Base-by-base conservation (phyloP, 2,329 filamentous ascomycete species). In the Biscogniauxia marginata region DNA sequence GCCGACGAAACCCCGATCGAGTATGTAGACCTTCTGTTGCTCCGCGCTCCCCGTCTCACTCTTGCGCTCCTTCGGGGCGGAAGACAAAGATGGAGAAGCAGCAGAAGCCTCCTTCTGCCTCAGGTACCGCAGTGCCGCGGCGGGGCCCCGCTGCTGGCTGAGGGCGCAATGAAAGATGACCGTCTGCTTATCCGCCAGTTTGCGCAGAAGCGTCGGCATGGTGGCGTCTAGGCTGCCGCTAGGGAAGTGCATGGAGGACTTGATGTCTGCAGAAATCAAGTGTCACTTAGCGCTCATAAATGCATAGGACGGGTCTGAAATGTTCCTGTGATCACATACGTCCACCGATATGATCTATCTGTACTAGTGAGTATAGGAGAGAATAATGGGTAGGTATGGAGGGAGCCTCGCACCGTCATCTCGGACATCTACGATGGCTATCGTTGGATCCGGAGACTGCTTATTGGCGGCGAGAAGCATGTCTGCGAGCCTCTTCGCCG, bases 101-200 rank as follows among this genome's bases (percentile, higher is more conserved):
- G 78, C 56, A 19, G 77, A 57, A 13, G 81, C 77, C 63, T 88
- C 85, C 48, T 85, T 79, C 75, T 92, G 89, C 34, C 89, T 78
- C 58, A 93, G 65, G 72, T 97, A 98, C 67, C 82, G 81, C 64
- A 96, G 75, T 3, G 95, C 95, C 3, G 93, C 92, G 50, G 83
- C 83, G 0, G 95, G 95, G 0, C 95, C 95, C 0, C 95, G 82
- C 75, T 96, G 89, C 77, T 98, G 95, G 64, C 89, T 93, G 54
- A 98, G 78, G 18, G 90, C 89, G 74, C 95, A 99, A 76, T 99
- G 95, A 73, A 99, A 99, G 1, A 99, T 84, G 13, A 99, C 91
- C 9, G 83, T 88, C 54, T 95, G 84, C 73, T 91, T 92, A 69
- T 88, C 85, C 62, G 85, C 78, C 49, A 97, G 82, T 46, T 83